phyloP scores from a whole-genome alignment of 2,329 filamentous ascomycete species.

The Didymella exigua region DNA sequence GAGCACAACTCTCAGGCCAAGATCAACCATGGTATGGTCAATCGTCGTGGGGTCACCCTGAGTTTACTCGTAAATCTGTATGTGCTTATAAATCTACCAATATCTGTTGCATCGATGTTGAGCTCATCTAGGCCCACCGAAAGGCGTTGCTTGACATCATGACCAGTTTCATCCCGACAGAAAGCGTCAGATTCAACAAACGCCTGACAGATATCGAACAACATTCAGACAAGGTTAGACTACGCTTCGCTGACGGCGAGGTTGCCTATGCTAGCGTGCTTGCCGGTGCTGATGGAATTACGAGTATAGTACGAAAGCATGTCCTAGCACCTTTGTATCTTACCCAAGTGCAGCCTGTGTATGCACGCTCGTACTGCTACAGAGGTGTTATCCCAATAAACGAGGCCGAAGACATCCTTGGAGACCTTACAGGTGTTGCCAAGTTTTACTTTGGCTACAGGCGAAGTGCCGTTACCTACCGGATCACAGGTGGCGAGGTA shows the following conservation, averaged over 20 bases:
- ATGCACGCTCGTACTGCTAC: conserved; percentile 37
- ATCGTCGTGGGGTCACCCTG: conserved; percentile 11
- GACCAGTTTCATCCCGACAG: conserved; percentile 52
- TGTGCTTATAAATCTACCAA: background rate
- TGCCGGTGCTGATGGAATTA: conserved; percentile 58
- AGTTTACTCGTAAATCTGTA: conserved; percentile 4
- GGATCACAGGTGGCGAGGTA: conserved; percentile 29
- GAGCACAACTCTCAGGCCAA: conserved; percentile 1
- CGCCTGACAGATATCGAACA: conserved; percentile 38
- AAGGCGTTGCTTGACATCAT: conserved; percentile 53
- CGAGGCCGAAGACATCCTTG: conserved; percentile 48
- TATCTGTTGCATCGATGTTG: background rate
- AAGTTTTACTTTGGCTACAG: conserved; percentile 37
- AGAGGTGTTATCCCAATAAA: conserved; percentile 42
- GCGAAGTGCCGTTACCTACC: conserved; percentile 30
- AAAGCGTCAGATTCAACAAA: conserved; percentile 38
- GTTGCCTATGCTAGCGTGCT: conserved; percentile 44
- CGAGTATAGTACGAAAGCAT: conserved; percentile 33
- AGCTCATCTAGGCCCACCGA: conserved; percentile 43
- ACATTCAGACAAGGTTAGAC: conserved; percentile 43
- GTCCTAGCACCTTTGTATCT: conserved; percentile 26
- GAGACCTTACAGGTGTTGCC: conserved; percentile 35
- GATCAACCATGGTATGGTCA: conserved; percentile 13
- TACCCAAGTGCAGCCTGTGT: conserved; percentile 28
- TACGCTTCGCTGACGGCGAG: conserved; percentile 47